Percentiles rank a stretch among this genome's conserved stretches.
These are phyloP conservation scores for Stylosanthes scabra DNA, from an alignment of 331 rosid genomes.

Conservation along the genomic window DNA sequence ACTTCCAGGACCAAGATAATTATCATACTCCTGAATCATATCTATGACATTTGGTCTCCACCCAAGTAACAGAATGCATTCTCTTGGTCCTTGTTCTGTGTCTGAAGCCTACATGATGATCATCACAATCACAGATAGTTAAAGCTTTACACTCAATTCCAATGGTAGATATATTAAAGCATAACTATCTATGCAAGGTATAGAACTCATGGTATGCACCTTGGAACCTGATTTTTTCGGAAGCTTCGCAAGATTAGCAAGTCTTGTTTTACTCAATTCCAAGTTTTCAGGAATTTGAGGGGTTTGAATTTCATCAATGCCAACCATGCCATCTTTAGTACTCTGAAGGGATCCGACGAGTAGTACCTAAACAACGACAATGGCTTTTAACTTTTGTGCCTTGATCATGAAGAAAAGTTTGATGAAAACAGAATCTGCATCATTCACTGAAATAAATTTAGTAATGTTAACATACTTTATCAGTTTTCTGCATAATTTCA, in stretches of 20 bases:
- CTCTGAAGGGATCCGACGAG: conserved; percentile 71
- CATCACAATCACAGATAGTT: neutral
- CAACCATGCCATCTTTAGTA: conserved; percentile 49
- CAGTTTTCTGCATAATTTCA: conserved; percentile 77
- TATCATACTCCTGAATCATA: conserved; percentile 96
- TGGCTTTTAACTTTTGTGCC: neutral
- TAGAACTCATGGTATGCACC: conserved; percentile 48
- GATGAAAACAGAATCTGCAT: neutral
- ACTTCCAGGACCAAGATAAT: conserved; percentile 98
- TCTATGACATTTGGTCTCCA: conserved; percentile 86
- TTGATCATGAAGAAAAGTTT: neutral
- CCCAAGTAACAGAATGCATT: conserved; percentile 86
- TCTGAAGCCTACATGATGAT: conserved; percentile 67
- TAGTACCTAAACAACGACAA: conserved; percentile 58
- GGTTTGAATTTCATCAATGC: conserved; percentile 44
- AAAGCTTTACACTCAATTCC: conserved; percentile 17
- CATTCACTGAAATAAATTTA: neutral
- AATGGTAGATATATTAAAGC: conserved; percentile 18
- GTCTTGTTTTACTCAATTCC: conserved; percentile 55
- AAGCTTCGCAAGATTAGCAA: conserved; percentile 67
- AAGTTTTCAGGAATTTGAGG: conserved; percentile 53
- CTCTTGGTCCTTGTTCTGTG: conserved; percentile 78
- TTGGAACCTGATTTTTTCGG: conserved; percentile 76
- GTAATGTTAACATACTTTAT: conserved; percentile 68
- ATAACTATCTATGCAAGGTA: conserved; percentile 22